Percentiles rank a stretch among this genome's conserved stretches.
These are phyloP conservation scores for Eustoma russellianum DNA, from an alignment of 257 asterid species.

Conservation along the genomic window DNA sequence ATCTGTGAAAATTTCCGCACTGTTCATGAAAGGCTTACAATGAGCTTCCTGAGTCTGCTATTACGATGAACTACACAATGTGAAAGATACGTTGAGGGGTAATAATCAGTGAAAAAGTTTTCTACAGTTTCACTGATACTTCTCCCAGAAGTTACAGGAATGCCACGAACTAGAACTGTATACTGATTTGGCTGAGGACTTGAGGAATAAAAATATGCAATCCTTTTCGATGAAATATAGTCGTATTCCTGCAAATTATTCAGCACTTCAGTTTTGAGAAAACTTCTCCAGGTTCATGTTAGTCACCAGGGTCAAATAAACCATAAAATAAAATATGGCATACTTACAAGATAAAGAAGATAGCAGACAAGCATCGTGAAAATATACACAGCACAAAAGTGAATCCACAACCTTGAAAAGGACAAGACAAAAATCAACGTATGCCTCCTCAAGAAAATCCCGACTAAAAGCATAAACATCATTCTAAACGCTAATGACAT, in stretches of 20 bases:
- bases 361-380: constrained; percentile 95
- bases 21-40: constrained; percentile 46
- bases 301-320: constrained; percentile 4
- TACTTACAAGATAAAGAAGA: constrained; percentile 87
- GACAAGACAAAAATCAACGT: constrained; percentile 17
- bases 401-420: constrained; percentile 91
- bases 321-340: constrained; percentile 12
- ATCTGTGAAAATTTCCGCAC: constrained; percentile 5
- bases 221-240: constrained; percentile 59
- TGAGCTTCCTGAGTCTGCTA: constrained; percentile 59
- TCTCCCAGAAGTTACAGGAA: constrained; percentile 56
- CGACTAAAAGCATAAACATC: neutral
- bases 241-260: constrained; percentile 71
- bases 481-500: too few relatives aligned
- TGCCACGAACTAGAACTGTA: constrained; percentile 86
- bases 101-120: constrained; percentile 60
- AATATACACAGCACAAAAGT: constrained; percentile 73
- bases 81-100: constrained; percentile 87
- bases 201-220: constrained; percentile 59
- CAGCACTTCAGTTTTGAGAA: constrained; percentile 8
- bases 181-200: constrained; percentile 70
- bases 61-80: constrained; percentile 72
- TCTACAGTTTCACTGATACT: constrained; percentile 70
- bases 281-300: constrained; percentile 6
- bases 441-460: constrained; percentile 1